Evolutionary conservation across 306 rosid genomes (phyloP), one percentile per base, ranked within the genome.

Genomic region (Cotoneaster glaucophyllus): DNA sequence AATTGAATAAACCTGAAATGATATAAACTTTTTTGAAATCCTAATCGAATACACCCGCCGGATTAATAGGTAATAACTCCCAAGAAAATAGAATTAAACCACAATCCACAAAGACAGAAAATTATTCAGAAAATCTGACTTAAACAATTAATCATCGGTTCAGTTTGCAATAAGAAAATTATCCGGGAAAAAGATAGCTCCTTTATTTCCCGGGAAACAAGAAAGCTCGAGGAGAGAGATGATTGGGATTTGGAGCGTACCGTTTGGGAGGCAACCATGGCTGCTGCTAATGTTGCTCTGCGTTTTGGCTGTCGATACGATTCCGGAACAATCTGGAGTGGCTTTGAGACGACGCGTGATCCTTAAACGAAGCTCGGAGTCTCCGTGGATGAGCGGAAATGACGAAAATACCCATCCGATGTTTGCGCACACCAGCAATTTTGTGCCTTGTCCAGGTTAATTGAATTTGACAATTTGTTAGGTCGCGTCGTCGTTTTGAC

Each of bases 221-320:
- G 69, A 74, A 50, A 84, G 64, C 2, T 21, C 62, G 28, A 56
- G 13, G 48, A 76, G 44, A 71, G 61, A 17, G 48, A 72, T 3
- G 3, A 53, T 7, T 0, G 29, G 22, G 8, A 15, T 1, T n/a
- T 12, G 2, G 28, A 11, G 34, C 12, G 29, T 82, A 85, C 88
- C 86, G 77, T 80, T 25, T 62, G 77, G 8, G 82, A 25, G 71
- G 26, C 68, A 64, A 22, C 83, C 88, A 85, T 85, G 4, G 79
- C 71, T 68, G 13, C 57, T 41, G 26, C 32, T 59, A 24, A 7
- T 29, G 32, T 21, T 41, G 15, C 26, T 11, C 14, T 8, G 64
- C 28, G 32, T 12, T 29, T 8, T 44, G 66, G 59, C 54, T 4
- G 18, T 59, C 70, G 71, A 32, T 29, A 45, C 64, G 61, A 32